Evolutionary conservation across 202 grass and related monocot species (phyloP), one percentile per base, ranked within the genome.

Genomic region (Bolboschoenoplectus hybrid): DNA sequence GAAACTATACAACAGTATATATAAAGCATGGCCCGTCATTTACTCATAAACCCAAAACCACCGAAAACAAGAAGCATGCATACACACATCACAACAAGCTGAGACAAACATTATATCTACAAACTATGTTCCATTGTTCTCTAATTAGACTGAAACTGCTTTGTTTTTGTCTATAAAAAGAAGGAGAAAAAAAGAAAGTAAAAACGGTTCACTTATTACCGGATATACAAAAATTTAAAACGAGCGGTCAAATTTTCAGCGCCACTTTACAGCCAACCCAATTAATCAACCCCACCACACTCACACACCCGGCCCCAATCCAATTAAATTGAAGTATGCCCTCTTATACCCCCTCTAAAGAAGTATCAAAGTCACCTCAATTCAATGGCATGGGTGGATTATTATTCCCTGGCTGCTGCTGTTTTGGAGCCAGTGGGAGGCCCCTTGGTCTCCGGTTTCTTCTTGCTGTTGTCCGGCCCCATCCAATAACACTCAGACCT

Each of bases 391-490:
- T 69, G 7, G 13, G 35, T 13, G 66, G 68, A 14, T 81, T 67
- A 82, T 56, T 75, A 74, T 40, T 81, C 43, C 92, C 84, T 85
- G 36, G 82, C 65, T 8, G 84, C 57, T 66, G 88, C 81, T 40
- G 77, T 85, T 56, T 85, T 71, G 46, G 47, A 70, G 44, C 47
- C 45, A 65, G 82, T 10, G 71, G 51, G 0, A 85, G 85, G 46
- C 88, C 90, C 84, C 97, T 91, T n/a, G 85, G 81, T 74, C 89
- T 91, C 35, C 90, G 86, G 63, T 92, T 92, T 74, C 97, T 90
- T 65, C 93, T 92, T 9, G 93, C 16, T 5, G 75, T 98, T 6
- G 93, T 96, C 86, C 93, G 84, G 36, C 93, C 96, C 97, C 97
- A 98, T 16, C 91, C 91, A 52, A 96, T 87, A 72, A 98, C 93